Base-by-base conservation (phyloP, 495 filamentous ascomycete genomes). In the Thermothielavioides terrestris region DNA sequence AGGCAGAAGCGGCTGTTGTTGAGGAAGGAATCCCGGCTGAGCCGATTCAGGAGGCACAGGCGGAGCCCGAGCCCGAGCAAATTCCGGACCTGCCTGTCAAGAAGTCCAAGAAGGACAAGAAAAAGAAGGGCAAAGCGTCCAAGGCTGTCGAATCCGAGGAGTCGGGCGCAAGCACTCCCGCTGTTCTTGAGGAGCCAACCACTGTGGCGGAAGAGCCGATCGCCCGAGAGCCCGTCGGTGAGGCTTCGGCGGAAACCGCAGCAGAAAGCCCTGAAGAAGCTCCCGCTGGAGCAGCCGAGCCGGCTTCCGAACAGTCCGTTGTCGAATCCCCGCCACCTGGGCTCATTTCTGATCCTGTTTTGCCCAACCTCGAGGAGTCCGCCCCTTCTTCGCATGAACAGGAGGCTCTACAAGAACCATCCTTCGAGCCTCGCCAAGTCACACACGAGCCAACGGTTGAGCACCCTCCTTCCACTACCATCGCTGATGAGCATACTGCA, bases 51-150 rank as follows among this genome's bases (percentile, higher is more conserved):
- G 20, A 34, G 25, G 39, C n/a, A 6, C 20, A 34, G 31, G 31
- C 9, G n/a, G 31, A 42, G 23, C 39, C 12, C 23, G 40, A 51
- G 25, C 20, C 23, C 21, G 39, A 44, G 15, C 25, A 42, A 18
- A 21, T 15, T 15, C 5, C 14, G 21, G 40, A 21, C 9, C 31
- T 11, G 1, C 21, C 43, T 9, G 35, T 18, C 34, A 59, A 58
- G 43, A 58, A 58, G 34, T 48, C 52, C 12, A 59, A 55, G 42
- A 62, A 62, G 42, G 12, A 34, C 4, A 51, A 46, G 30, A 58
- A 61, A 40, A 58, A 61, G 36, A 50, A 54, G 28, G 36, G 7
- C 20, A 63, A 50, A 22, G 44, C 28, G 14, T 47, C 44, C 23
- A 55, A 50, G 37, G 52, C 46, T 11, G 12, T 26, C 10, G 43